phyloP scores from a whole-genome alignment of 2,329 filamentous ascomycete genomes.

The Westerdykella sp. region DNA sequence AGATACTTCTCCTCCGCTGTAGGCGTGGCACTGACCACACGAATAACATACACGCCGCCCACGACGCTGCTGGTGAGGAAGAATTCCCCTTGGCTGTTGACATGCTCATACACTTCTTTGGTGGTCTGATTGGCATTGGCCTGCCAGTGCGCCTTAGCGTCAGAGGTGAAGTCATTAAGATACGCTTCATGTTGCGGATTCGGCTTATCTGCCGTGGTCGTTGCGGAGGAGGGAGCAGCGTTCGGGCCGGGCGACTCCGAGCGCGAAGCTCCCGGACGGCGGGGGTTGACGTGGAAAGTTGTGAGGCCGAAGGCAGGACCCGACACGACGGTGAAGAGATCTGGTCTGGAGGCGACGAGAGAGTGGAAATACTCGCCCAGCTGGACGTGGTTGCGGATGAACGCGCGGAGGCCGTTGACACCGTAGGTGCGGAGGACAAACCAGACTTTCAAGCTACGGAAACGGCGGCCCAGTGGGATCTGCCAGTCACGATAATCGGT shows the following conservation, averaged over 20 bases:
- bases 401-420: slow-evolving; percentile 64
- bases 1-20: slow-evolving; percentile 67
- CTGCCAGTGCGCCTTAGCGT: slow-evolving; percentile 37
- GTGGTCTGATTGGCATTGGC: slow-evolving; percentile 62
- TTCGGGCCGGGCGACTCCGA: slow-evolving; percentile 1
- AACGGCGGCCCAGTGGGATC: slow-evolving; percentile 83
- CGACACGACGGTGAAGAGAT: slow-evolving; percentile 71
- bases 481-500: slow-evolving; percentile 98
- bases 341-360: slow-evolving; percentile 52
- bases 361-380: slow-evolving; percentile 65
- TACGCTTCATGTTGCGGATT: slow-evolving; percentile 28
- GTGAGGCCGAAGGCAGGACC: slow-evolving; percentile 74
- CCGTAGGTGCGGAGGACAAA: slow-evolving; percentile 85
- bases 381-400: slow-evolving; percentile 63
- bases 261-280: slow-evolving; percentile 3
- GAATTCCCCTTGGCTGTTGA: slow-evolving; percentile 70
- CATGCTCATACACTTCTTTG: slow-evolving; percentile 65
- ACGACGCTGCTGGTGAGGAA: slow-evolving; percentile 76
- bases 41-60: slow-evolving; percentile 67
- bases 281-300: slow-evolving; percentile 57
- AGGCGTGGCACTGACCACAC: slow-evolving; percentile 69
- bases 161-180: slow-evolving; percentile 28
- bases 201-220: slow-evolving; percentile 11
- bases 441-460: slow-evolving; percentile 89
- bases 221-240: neutral